Evolutionary conservation across 1,139 yeast genomes (phyloP), one percentile per base, ranked within the genome.

Genomic region (Magnusiomyces ingens): DNA sequence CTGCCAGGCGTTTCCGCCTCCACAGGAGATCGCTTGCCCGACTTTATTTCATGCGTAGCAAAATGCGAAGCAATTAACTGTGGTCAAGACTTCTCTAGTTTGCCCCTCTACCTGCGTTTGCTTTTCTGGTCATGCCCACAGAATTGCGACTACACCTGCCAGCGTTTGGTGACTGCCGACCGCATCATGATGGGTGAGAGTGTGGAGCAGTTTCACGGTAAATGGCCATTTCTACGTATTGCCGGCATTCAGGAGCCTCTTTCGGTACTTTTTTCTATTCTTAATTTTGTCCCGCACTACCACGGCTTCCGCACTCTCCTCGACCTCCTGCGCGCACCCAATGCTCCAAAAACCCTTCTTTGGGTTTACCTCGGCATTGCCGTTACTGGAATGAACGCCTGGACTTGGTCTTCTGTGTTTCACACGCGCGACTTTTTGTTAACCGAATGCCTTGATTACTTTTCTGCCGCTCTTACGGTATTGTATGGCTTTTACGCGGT

Each of bases 71-170:
- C 55, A 57, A 55, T 60, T 45, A 49, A 67, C 35, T 76, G 81
- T 61, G 66, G 59, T 19, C 55, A 54, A n/a, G 61, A 60, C 2
- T 73, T 68, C 17, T 53, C 62, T 13, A 62, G 69, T 56, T 62
- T 81, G 32, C 73, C 81, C 0, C 56, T 65, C 15, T 68, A 75
- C 55, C 70, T 85, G 50, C 67, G 71, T 45, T 57, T 79, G 2
- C 65, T 90, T 15, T 74, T 76, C 2, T 93, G 99, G 99, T 79
- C 81, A 55, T 91, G 98, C 67, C 71, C 71, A 10, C 79, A 83
- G 48, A 84, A 93, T 65, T 93, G 99, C 69, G 98, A 93, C 69
- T 93, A 93, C 69, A 85, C 81, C 60, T 93, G 99, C 67, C 98
- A 93, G 67, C 80, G 87, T 55, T 67, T 79, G 15, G 74, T 91